Conservation (phyloP, 2,329 filamentous ascomycete genomes). For the Zymoseptoria crescenta region DNA sequence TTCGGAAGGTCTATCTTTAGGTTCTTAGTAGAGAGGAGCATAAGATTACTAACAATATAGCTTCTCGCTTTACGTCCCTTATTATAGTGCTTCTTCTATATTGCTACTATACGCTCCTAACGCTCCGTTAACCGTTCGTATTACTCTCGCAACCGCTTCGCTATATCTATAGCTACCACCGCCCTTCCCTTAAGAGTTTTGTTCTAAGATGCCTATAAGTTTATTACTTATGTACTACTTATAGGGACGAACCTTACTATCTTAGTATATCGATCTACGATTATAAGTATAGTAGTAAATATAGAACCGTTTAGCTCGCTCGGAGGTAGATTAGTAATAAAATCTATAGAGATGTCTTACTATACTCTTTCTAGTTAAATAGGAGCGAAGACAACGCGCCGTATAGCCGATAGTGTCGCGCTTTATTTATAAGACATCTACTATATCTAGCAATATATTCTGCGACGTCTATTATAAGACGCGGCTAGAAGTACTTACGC, state of each 20-base stretch:
- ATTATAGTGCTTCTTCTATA: conserved; percentile 4
- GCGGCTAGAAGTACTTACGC: too few relatives aligned
- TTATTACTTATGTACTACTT: neutral
- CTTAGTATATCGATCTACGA: neutral
- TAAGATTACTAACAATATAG: neutral
- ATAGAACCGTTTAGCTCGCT: too few relatives aligned
- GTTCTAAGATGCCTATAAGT: neutral
- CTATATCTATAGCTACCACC: neutral
- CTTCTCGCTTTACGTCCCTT: conserved; percentile 1
- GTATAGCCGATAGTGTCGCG: too few relatives aligned
- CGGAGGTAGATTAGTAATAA: too few relatives aligned
- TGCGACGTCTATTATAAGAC: too few relatives aligned
- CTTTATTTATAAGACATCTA: too few relatives aligned
- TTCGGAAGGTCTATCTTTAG: neutral
- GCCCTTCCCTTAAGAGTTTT: conserved; percentile 1
- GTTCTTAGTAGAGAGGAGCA: conserved; percentile 5
- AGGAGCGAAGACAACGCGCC: too few relatives aligned
- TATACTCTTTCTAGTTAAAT: too few relatives aligned
- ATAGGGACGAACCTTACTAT: neutral
- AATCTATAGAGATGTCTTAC: too few relatives aligned
- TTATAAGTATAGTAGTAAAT: too few relatives aligned
- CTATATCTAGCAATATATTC: too few relatives aligned
- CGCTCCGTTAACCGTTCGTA: conserved; percentile 1
- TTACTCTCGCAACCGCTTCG: neutral
- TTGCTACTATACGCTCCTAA: neutral